Base-by-base conservation (phyloP, 768 basidiomycete genomes). In the Kwoniella pini region DNA sequence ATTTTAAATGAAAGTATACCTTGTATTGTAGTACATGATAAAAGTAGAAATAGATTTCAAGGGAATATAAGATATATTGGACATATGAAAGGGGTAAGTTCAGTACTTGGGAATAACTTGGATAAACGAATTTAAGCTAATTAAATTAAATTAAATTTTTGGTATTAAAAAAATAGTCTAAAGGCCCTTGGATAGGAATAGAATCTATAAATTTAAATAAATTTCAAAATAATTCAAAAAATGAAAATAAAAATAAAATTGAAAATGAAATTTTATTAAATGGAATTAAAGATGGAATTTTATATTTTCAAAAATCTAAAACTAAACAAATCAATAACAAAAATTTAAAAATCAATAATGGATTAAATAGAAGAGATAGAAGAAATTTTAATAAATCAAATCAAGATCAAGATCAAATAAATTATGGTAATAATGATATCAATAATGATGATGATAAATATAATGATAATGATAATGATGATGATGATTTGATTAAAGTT, bases 101-200 rank as follows among this genome's bases (percentile, higher is more conserved):
- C n/a, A 30, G 13, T 17, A 26, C 24, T 31, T 3, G 2, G 33
- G 5, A 3, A n/a, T 26, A 2, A 12, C 17, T 28, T 33, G 33
- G 27, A n/a, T 13, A 17, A 19, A 7, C n/a, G n/a, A n/a, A n/a
- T n/a, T n/a, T n/a, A n/a, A n/a, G n/a, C n/a, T n/a, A n/a, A n/a
- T n/a, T n/a, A n/a, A n/a, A n/a, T n/a, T n/a, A n/a, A n/a, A n/a
- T n/a, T 28, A 0, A 38, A 27, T 21, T 38, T 45, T 50, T 33
- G 10, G 19, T 21, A 12, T 3, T 36, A 10, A 12, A 19, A 28
- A 44, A 21, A 10, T 40, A 72, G 71, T 57, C 65, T 26, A 22
- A 30, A n/a, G 77, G 75, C 9, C 66, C 72, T 19, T 78, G 74
- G 75, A 63, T 78, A 2, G 77, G 77, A 11, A 51, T 78, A 3